Conservation (phyloP, 345 rosid genomes). For the Rhodamnia rubescens region DNA sequence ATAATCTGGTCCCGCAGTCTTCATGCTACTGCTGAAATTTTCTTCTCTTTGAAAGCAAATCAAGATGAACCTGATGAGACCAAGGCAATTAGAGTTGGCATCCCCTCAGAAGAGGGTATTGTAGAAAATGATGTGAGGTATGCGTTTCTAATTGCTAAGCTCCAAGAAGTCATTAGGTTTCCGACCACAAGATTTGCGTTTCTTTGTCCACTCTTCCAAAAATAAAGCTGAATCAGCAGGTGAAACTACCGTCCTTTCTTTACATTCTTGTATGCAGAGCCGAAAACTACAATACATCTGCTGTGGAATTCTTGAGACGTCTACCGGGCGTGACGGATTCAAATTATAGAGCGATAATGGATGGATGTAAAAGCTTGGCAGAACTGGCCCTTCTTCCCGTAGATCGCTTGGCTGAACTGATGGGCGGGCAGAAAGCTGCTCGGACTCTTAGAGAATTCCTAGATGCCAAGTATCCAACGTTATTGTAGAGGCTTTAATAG, state of each 20-base stretch:
- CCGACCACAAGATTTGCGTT: background rate
- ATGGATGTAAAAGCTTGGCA: slow-evolving; percentile 76
- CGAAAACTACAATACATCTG: slow-evolving; percentile 88
- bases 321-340: slow-evolving; percentile 87
- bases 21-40: slow-evolving; percentile 92
- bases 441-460: slow-evolving; percentile 74
- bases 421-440: slow-evolving; percentile 91
- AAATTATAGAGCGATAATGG: slow-evolving; percentile 81
- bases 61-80: slow-evolving; percentile 90
- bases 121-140: slow-evolving; percentile 89
- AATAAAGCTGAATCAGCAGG: background rate
- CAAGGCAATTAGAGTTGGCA: slow-evolving; percentile 81
- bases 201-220: background rate
- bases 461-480: slow-evolving; percentile 87
- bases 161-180: background rate
- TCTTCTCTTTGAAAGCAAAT: slow-evolving; percentile 73
- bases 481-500: slow-evolving; percentile 20
- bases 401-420: slow-evolving; percentile 56
- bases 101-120: slow-evolving; percentile 87
- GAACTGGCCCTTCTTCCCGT: slow-evolving; percentile 66
- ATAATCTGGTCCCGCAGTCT: slow-evolving; percentile 95
- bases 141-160: background rate
- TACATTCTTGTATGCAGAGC: slow-evolving; percentile 38
- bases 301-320: slow-evolving; percentile 86
- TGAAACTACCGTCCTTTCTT: background rate